These are phyloP conservation scores for Neopestalotiopsis sp. DNA, from an alignment of 2,329 filamentous ascomycete species.

Conservation along the genomic window DNA sequence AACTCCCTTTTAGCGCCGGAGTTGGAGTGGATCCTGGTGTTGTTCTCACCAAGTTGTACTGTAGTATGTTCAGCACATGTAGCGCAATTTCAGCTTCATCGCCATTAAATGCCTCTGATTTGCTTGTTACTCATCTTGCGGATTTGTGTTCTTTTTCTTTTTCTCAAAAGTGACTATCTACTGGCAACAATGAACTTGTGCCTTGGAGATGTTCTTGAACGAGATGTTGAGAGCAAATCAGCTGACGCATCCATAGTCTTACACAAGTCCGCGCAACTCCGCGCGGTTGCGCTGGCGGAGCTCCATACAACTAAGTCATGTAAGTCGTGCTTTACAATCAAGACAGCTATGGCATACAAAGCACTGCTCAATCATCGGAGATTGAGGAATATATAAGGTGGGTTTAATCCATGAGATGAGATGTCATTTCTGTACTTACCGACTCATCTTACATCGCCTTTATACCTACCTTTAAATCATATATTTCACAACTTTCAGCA, in stretches of 20 bases:
- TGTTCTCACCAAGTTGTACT: neutral
- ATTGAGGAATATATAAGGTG: neutral
- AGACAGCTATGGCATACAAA: neutral
- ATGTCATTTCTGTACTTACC: neutral
- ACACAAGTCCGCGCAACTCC: neutral
- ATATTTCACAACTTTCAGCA: neutral
- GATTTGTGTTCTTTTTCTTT: too few species aligned
- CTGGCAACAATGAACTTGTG: too few species aligned
- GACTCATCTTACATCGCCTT: too few species aligned
- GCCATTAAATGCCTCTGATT: too few species aligned
- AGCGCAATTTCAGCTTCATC: too few species aligned
- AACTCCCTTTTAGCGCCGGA: slow-evolving; percentile 16
- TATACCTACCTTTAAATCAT: too few species aligned
- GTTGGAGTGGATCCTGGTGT: slow-evolving; percentile 21
- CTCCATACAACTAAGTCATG: too few species aligned
- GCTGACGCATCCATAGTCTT: too few species aligned
- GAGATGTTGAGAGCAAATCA: too few species aligned
- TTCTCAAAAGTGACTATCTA: too few species aligned
- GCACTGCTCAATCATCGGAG: neutral
- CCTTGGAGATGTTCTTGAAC: too few species aligned
- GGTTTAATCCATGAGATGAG: neutral
- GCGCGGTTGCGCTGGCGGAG: neutral
- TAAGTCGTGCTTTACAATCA: neutral
- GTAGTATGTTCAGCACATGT: neutral
- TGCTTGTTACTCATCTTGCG: too few species aligned